Evolutionary conservation across 768 basidiomycete species (phyloP).

Genomic region (Serendipita vermifera): DNA sequence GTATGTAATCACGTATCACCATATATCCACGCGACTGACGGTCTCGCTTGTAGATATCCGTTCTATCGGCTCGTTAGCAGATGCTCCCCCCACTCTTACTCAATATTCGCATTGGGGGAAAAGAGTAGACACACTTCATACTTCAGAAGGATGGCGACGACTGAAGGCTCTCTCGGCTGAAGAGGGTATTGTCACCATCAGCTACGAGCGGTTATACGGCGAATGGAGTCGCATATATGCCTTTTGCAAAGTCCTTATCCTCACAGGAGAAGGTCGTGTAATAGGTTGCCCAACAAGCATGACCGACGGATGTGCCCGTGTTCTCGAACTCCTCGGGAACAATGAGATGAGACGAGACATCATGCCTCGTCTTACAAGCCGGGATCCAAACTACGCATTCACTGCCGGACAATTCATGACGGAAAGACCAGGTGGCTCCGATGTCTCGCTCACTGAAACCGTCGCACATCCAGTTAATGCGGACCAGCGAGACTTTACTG

Average conservation of each 20-base stretch:
- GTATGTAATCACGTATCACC: constrained; percentile 22
- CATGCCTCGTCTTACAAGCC: constrained; percentile 48
- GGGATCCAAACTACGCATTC: constrained; percentile 46
- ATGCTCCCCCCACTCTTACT: constrained; percentile 38
- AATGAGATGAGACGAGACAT: constrained; percentile 45
- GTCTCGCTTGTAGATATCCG: constrained; percentile 38
- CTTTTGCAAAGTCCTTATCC: constrained; percentile 51
- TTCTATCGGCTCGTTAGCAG: constrained; percentile 28
- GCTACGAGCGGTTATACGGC: constrained; percentile 49
- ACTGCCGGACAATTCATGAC: constrained; percentile 82
- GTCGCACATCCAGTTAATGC: constrained; percentile 10
- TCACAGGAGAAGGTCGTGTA: constrained; percentile 51
- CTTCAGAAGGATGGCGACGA: constrained; percentile 59
- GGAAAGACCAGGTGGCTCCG: constrained; percentile 27
- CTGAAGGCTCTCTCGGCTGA: constrained; percentile 48
- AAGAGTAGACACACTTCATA: constrained; percentile 51
- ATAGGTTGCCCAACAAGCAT: constrained; percentile 62
- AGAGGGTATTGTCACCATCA: constrained; percentile 54
- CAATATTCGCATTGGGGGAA: constrained; percentile 68
- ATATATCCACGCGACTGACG: not conserved
- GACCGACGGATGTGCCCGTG: constrained; percentile 67
- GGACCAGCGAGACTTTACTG: not conserved
- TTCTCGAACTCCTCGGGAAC: constrained; percentile 54
- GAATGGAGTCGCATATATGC: constrained; percentile 50
- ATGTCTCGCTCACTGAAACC: constrained; percentile 17